Evolutionary conservation across 306 rosid species (phyloP).

Genomic region (Prunus mume): DNA sequence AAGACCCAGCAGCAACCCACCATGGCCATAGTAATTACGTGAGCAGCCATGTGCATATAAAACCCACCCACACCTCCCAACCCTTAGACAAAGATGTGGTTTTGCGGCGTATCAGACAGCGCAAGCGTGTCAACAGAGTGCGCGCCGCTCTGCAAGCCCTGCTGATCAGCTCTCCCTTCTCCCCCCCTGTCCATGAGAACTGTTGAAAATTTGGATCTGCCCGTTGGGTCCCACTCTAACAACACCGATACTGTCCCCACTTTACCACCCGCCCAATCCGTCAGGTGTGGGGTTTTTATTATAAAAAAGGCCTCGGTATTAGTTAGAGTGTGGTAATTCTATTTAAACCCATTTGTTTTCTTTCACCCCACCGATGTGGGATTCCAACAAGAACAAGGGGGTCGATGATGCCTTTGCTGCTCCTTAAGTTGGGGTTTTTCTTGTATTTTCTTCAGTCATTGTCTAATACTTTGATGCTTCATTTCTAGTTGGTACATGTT

Average conservation of each 20-base stretch:
- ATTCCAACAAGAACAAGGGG: too few species aligned
- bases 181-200: slow-evolving; percentile 7
- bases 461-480: background rate
- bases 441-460: too few species aligned
- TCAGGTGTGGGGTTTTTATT: too few species aligned
- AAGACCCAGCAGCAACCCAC: background rate
- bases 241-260: too few species aligned
- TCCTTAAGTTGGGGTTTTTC: background rate
- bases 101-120: slow-evolving; percentile 41
- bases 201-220: too few species aligned
- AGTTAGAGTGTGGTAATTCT: too few species aligned
- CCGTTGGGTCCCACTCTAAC: too few species aligned
- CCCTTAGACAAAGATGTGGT: slow-evolving; percentile 33
- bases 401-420: slow-evolving; percentile 48
- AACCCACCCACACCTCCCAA: slow-evolving; percentile 26
- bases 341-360: too few species aligned
- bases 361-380: too few species aligned
- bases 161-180: slow-evolving; percentile 19
- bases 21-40: background rate
- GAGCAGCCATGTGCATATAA: slow-evolving; percentile 32
- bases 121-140: slow-evolving; percentile 33
- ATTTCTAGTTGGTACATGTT: background rate
- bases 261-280: too few species aligned
- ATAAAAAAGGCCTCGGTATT: too few species aligned
- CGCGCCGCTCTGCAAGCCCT: slow-evolving; percentile 23